A percentile compares a stretch with the other conserved stretches of the same genome.
Conservation (phyloP, 192 early-diverging fungal species). For the Entomortierella chlamydospora region DNA sequence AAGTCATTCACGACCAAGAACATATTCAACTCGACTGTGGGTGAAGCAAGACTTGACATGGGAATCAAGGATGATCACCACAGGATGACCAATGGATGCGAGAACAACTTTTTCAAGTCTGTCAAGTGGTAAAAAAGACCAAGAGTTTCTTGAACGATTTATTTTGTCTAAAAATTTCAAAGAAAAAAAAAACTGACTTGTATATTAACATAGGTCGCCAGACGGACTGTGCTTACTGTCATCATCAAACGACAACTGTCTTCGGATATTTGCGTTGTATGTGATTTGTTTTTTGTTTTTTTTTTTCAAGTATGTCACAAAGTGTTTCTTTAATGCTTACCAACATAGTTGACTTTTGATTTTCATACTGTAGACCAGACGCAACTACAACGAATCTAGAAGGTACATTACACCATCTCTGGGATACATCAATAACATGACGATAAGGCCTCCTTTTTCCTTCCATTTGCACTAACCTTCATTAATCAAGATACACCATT, state of each 20-base stretch:
- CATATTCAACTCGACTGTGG: conserved; percentile 43
- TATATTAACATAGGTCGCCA: conserved; percentile 74
- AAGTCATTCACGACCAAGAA: conserved; percentile 21
- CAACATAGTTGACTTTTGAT: too few species aligned
- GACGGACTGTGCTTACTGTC: conserved; percentile 73
- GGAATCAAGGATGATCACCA: conserved; percentile 22
- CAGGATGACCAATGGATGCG: conserved; percentile 49
- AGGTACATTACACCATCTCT: conserved; percentile 11
- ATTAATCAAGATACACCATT: conserved; percentile 37
- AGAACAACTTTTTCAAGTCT: conserved; percentile 71
- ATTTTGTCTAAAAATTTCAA: too few species aligned
- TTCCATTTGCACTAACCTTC: not conserved
- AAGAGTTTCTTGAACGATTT: not conserved
- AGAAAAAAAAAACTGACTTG: too few species aligned
- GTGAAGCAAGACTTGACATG: conserved; percentile 24
- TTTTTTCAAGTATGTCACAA: conserved; percentile 4
- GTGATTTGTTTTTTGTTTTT: not conserved
- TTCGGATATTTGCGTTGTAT: conserved; percentile 69
- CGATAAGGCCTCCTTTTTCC: not conserved
- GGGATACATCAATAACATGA: not conserved
- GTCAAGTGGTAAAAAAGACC: conserved; percentile 64
- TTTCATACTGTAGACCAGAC: conserved; percentile 34
- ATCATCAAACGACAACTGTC: conserved; percentile 70
- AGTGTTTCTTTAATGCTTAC: too few species aligned
- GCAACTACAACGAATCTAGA: conserved; percentile 11